Evolutionary conservation across 169 alveolate species (phyloP).

Genomic region (Plasmodium fragile): DNA sequence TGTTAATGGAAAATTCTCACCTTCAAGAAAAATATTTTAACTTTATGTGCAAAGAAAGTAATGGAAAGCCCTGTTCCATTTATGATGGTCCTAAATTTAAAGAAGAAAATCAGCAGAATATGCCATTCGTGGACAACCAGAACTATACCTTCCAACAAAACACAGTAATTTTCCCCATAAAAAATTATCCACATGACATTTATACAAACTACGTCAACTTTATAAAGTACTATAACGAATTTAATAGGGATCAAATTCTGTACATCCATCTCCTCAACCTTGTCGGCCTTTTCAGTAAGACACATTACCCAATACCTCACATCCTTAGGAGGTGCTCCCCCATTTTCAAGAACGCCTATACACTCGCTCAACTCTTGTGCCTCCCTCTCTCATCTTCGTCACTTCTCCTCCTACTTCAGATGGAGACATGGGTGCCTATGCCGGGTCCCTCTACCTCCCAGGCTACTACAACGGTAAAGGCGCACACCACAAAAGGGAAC

Average conservation of each 20-base stretch:
- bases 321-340: background rate
- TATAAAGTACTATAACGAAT: slow-evolving; percentile 48
- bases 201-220: slow-evolving; percentile 27
- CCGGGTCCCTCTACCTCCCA: slow-evolving; percentile 33
- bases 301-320: background rate
- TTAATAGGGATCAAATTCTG: slow-evolving; percentile 29
- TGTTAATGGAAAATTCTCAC: slow-evolving; percentile 9
- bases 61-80: background rate
- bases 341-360: background rate
- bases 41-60: slow-evolving; percentile 23
- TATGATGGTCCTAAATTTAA: slow-evolving; percentile 58
- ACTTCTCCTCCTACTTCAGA: background rate
- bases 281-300: slow-evolving; percentile 36
- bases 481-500: background rate
- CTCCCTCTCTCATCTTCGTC: background rate
- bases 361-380: background rate
- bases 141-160: background rate
- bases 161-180: background rate
- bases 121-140: background rate
- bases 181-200: background rate
- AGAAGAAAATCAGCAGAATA: background rate
- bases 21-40: slow-evolving; percentile 25
- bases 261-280: slow-evolving; percentile 40
- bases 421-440: slow-evolving; percentile 33
- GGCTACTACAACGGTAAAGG: slow-evolving; percentile 65